Evolutionary conservation across 768 basidiomycete species (phyloP).

Genomic region (Hypholoma sublateritium): DNA sequence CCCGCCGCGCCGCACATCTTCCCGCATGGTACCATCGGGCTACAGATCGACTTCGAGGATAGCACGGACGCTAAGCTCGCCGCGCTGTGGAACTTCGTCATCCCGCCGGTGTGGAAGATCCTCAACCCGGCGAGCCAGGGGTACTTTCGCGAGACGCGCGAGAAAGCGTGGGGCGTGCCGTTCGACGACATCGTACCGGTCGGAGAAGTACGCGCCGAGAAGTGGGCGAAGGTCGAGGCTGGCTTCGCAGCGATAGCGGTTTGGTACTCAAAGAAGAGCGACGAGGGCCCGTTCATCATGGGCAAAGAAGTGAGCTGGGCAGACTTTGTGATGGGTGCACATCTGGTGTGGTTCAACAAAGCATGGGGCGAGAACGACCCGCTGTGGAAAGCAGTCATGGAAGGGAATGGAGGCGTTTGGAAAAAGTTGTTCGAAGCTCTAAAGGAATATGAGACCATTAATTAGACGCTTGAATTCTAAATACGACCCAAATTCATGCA

Average conservation of each 20-base stretch:
- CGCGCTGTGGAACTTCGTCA: not conserved
- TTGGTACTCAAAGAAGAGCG: conserved; percentile 16
- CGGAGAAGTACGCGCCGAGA: conserved; percentile 12
- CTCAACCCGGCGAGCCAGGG: conserved; percentile 7
- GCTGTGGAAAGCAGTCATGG: not conserved
- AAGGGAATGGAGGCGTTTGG: not conserved
- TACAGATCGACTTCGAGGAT: conserved; percentile 11
- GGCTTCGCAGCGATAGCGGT: conserved; percentile 17
- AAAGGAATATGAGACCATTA: not conserved
- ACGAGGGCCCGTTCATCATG: conserved; percentile 1
- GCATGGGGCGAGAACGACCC: not conserved
- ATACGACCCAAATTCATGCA: not conserved
- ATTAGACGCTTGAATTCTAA: not conserved
- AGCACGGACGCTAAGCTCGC: not conserved
- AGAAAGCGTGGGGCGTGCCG: conserved; percentile 13
- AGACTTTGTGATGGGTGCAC: not conserved
- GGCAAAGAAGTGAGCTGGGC: not conserved
- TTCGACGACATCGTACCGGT: conserved; percentile 20
- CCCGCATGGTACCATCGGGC: conserved; percentile 16
- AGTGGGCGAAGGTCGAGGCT: conserved; percentile 20
- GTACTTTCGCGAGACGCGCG: conserved; percentile 16
- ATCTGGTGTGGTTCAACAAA: not conserved
- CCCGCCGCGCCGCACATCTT: conserved; percentile 40
- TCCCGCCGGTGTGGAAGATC: not conserved
- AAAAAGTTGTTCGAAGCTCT: not conserved